A percentile compares a stretch with the other conserved stretches of the same genome.
These are phyloP conservation scores for Nakataea oryzae DNA, from an alignment of 2,329 filamentous ascomycete species.

Conservation along the genomic window DNA sequence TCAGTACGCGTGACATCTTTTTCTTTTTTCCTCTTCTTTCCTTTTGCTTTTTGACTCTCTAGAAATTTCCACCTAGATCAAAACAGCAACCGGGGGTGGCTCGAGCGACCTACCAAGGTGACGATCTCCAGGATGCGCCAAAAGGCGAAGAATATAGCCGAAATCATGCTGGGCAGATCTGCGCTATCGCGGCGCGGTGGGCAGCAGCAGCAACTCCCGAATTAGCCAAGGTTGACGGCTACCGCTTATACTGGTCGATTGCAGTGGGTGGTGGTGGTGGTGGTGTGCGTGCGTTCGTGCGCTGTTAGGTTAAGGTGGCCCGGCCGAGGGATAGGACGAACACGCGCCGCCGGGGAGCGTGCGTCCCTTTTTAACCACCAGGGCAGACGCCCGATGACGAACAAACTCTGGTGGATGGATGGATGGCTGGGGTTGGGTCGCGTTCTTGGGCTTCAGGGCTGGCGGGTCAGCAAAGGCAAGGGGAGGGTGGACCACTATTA, in stretches of 20 bases:
- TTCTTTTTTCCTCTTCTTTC: too few species aligned
- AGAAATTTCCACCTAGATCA: too few species aligned
- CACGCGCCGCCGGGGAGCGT: background rate
- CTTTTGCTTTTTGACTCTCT: too few species aligned
- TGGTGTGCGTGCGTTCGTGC: background rate
- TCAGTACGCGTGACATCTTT: background rate
- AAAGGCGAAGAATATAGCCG: slow-evolving; percentile 52
- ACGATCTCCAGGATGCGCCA: slow-evolving; percentile 53
- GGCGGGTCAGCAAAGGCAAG: too few species aligned
- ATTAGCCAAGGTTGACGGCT: background rate
- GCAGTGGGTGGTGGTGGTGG: background rate
- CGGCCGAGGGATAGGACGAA: background rate
- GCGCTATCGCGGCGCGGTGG: background rate
- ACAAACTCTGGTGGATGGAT: background rate
- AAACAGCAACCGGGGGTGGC: too few species aligned
- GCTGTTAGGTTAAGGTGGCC: background rate
- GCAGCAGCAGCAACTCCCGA: too few species aligned
- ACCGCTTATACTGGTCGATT: too few species aligned
- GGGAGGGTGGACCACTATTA: background rate
- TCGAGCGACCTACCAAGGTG: slow-evolving; percentile 39
- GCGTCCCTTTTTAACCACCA: background rate
- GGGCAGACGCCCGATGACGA: background rate
- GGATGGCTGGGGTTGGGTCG: too few species aligned
- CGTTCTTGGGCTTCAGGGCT: background rate
- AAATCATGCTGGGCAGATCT: slow-evolving; percentile 39